Conservation (phyloP, 2,329 filamentous ascomycete species). For the Aspergillus arachidicola region DNA sequence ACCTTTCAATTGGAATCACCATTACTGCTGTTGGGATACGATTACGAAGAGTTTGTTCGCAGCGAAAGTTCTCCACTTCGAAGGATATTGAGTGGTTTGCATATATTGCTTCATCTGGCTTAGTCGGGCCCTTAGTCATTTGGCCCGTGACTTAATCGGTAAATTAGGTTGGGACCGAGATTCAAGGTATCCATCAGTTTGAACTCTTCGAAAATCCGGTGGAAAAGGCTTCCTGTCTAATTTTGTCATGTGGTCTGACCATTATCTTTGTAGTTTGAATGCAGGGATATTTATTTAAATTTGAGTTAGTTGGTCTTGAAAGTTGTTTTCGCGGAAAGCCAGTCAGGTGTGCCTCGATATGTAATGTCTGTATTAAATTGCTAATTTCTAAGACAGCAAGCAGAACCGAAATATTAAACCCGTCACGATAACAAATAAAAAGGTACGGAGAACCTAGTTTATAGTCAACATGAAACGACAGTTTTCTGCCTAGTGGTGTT, state of each 20-base stretch:
- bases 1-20: background rate
- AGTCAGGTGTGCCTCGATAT: background rate
- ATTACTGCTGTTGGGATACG: background rate
- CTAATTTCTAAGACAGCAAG: background rate
- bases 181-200: background rate
- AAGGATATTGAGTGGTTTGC: background rate
- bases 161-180: conserved; percentile 1
- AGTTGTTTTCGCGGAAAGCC: background rate
- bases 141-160: background rate
- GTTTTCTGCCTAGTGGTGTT: background rate
- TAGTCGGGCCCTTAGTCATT: background rate
- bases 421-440: background rate
- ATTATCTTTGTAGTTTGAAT: background rate
- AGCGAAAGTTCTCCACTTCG: background rate
- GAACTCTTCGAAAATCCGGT: background rate
- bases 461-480: conserved; percentile 5
- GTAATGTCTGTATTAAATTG: background rate
- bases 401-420: background rate
- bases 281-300: background rate
- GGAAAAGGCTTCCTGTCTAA: background rate
- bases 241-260: background rate
- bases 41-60: background rate
- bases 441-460: background rate
- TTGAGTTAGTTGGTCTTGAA: background rate
- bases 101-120: background rate